These are phyloP conservation scores for Trichosanthes truncata DNA, from an alignment of 306 rosid species.

Conservation along the genomic window DNA sequence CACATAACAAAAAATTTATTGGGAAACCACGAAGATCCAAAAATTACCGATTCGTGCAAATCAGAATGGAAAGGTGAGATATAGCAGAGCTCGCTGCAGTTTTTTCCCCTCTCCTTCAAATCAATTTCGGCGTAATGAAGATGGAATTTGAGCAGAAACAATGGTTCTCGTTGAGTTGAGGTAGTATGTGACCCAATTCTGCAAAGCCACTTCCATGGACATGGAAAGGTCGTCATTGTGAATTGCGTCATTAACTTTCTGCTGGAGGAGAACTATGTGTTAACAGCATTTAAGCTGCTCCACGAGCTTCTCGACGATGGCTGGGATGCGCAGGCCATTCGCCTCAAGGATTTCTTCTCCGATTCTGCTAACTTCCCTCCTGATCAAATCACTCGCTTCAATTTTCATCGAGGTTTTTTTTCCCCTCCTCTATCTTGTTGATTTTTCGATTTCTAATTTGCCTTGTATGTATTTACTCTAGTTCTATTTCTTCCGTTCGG, in stretches of 20 bases:
- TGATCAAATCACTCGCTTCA: slow-evolving; percentile 81
- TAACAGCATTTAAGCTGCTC: slow-evolving; percentile 95
- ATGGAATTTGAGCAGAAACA: slow-evolving; percentile 14
- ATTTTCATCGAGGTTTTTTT: slow-evolving; percentile 54
- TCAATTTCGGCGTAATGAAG: slow-evolving; percentile 33
- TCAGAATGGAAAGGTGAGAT: background rate
- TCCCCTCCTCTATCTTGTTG: background rate
- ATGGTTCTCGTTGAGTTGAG: background rate
- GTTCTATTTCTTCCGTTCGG: background rate
- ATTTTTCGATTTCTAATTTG: background rate
- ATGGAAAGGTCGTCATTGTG: slow-evolving; percentile 92
- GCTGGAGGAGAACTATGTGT: slow-evolving; percentile 77
- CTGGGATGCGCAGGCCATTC: slow-evolving; percentile 78
- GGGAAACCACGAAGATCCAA: background rate
- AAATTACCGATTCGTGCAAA: background rate
- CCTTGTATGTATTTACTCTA: background rate
- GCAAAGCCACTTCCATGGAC: slow-evolving; percentile 33
- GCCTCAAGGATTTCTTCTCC: slow-evolving; percentile 75
- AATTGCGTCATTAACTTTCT: slow-evolving; percentile 96
- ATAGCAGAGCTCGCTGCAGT: background rate
- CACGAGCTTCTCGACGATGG: slow-evolving; percentile 98
- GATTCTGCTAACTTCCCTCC: slow-evolving; percentile 72
- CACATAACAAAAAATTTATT: background rate
- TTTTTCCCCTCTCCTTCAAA: slow-evolving; percentile 17
- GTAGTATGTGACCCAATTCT: slow-evolving; percentile 2